Base-by-base conservation (phyloP, 371 early-diverging fungal species). In the Choanephora cucurbitarum region DNA sequence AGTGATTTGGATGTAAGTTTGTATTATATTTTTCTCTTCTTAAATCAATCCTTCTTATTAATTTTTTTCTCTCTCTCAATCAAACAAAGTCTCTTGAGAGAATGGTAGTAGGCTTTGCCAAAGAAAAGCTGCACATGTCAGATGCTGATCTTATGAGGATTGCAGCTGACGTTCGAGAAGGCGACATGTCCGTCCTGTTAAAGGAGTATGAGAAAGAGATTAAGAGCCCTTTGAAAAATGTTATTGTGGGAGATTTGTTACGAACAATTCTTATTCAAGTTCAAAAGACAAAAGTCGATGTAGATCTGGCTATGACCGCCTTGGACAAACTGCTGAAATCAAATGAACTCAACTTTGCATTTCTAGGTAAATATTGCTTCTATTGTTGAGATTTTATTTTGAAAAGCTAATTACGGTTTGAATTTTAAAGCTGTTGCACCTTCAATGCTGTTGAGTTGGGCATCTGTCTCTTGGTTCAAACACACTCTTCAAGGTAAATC, bases 271-370 rank as follows among this genome's bases (percentile, higher is more conserved):
- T 96, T 44, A 96, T 97, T 51, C 97, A 97, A 71, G 77, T 91
- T 1, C 93, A 92, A 70, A 91, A 92, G 65, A 87, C 88, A 13
- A 92, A 92, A 61, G 96, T 98, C 1, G 96, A 97, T 69, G 82
- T 93, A 13, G 95, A 91, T 51, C 69, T 91, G 9, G 95, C 96
- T 23, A 90, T 97, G 91, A 79, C 90, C 0, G 97, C 95, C 0
- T 64, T 98, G 18, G 97, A 98, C 71, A 93, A 95, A 61, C 84
- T 98, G 31, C 80, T 98, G 44, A 84, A 88, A 60, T 87, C 97
- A 0, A 97, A 98, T 72, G 97, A 98, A 66, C 85, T 98, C 50
- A 98, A 97, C 59, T 98, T 98, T 83, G 90, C 92, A 11, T 85
- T 97, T 58, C 62, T 97, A 40, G 78, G 78, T 74, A 69, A 52